Base-by-base conservation (phyloP, 371 early-diverging fungal genomes). In the Funneliformis caledonium region DNA sequence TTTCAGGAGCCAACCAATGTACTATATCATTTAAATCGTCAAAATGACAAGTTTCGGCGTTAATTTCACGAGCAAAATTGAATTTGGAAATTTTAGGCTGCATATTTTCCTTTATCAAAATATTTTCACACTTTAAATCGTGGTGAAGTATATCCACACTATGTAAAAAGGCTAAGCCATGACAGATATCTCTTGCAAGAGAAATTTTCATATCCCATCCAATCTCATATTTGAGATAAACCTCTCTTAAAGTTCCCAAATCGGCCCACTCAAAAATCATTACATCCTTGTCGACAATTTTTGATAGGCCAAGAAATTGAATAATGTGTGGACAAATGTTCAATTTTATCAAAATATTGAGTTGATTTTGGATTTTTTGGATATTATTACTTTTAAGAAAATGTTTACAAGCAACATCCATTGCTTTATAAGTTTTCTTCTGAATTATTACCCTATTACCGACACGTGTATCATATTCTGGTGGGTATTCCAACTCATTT, bases 241-340 rank as follows among this genome's bases (percentile, higher is more conserved):
- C n/a, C 12, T 70, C 60, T 70, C 37, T 31, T 4, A 79, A 52
- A 56, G 10, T 45, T 72, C 72, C 72, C 6, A 9, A 9, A 12
- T 80, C 80, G n/a, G 80, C 80, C 80, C 80, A 80, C 45, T 80
- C 80, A 31, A 80, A 59, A 47, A 80, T 72, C 62, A 59, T 56
- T 1, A 80, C 80, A 8, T 43, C 22, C 9, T 10, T 5, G 22
- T 33, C 70, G 12, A 22, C 70, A 19, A 80, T 14, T 52, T 22
- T 37, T 26, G 80, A 80, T n/a, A 61, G 14, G 14, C 80, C 80
- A 72, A 72, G 31, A 31, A 80, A 80, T 60, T 72, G 50, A 11
- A 80, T 43, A 43, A 79, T 80, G 60, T 72, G 19, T 72, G 14
- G 26, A 52, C 60, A 42, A 19, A 60, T 72, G 8, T 50, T 42